Base-by-base conservation (phyloP, 495 filamentous ascomycete species). In the Talaromyces borbonicus region DNA sequence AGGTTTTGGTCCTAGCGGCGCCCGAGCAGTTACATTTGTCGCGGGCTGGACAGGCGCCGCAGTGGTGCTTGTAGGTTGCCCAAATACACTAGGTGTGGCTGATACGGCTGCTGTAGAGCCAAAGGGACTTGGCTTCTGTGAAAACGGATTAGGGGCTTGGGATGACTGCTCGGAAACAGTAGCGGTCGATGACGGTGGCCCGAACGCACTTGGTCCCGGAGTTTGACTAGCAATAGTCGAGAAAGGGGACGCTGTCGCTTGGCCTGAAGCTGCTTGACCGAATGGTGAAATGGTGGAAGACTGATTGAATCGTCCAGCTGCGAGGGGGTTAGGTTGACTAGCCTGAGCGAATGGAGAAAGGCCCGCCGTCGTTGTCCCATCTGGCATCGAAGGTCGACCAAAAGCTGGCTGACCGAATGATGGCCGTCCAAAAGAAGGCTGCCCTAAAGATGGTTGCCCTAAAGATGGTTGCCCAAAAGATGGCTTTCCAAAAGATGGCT, bases 141-240 rank as follows among this genome's bases (percentile, higher is more conserved):
- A 49, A 43, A 59, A 63, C 8, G 58, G 52, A 7, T 57, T 46
- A 16, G 55, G 42, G 46, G 62, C 20, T 38, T 56, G 42, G 37
- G 65, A 45, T 3, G 65, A 52, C 33, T 71, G 59, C 9, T 57
- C 57, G 46, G 59, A 56, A 20, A 50, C 37, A 33, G 75, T 71
- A 14, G 73, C 72, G 48, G 75, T 58, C 51, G 25, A 53, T 23
- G 32, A 48, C 37, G 26, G 37, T 37, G 18, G 49, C 1, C 43
- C 43, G 14, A 46, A 36, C 19, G 27, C 16, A 19, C 50, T 49
- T 6, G 51, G 38, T 8, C 47, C 42, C 27, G 62, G 53, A 30
- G 32, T 45, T 39, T 66, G 57, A 19, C 33, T 49, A 29, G 53
- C 35, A 18, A 65, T 52, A 45, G 63, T 58, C 16, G 52, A 47